Base-by-base conservation (phyloP, 371 early-diverging fungal species). In the Cokeromyces recurvatus region DNA sequence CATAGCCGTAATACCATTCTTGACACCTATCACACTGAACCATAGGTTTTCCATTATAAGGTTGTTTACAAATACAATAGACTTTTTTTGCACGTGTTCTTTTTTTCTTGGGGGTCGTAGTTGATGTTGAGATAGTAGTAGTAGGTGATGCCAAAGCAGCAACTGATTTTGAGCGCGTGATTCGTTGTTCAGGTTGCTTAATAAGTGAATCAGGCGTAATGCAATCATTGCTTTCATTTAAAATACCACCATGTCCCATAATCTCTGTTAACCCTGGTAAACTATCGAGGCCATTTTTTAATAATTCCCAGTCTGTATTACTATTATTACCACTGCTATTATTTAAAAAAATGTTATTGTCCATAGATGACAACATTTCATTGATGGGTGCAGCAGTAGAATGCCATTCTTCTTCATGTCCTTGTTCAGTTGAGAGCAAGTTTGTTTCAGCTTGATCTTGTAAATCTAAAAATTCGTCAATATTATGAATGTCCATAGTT, bases 21-120 rank as follows among this genome's bases (percentile, higher is more conserved):
- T 74, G 59, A 57, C 90, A 90, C 19, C 56, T 47, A 53, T 87
- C 88, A 55, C 90, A 90, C 43, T 82, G 81, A 37, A 90, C 85
- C 90, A 90, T 90, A 5, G 86, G 84, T 25, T 78, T 74, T 25
- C 88, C 86, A 47, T 77, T 68, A 37, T 87, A 87, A 3, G 79
- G 78, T 36, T 77, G 66, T 32, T 82, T 72, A 53, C 90, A 90
- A 14, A 78, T 59, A 51, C 90, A 90, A 54, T 88, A 90, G 1
- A 87, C 65, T 19, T 75, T 81, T 48, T 74, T 80, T n/a, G 65
- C 59, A 21, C 69, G 57, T 14, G 40, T 44, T 11, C 9, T 59
- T 20, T 55, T 55, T 24, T 55, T 58, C 29, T 50, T 51, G 1
- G 36, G 29, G 15, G 39, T 2, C 17, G 43, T 14, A 10, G 20